Percentiles rank a stretch among this genome's conserved stretches.
Evolutionary conservation across 2,329 filamentous ascomycete genomes (phyloP).

Genomic region (Penicillium fuscoglaucum): DNA sequence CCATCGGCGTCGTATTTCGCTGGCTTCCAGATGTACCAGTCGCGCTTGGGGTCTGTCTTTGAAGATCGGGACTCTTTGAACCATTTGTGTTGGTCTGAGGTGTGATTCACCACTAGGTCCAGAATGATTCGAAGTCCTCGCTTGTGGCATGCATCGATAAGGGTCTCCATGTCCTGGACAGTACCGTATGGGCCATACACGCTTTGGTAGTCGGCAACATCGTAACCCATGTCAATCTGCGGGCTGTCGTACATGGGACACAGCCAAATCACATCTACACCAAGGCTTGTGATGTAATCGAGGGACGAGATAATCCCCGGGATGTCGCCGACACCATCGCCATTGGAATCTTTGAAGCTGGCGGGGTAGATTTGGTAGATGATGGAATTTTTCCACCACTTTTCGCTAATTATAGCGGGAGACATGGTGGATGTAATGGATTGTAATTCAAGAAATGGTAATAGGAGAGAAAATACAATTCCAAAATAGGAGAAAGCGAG

Average conservation of each 20-base stretch:
- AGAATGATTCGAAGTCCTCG: constrained; percentile 67
- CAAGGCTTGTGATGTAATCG: constrained; percentile 61
- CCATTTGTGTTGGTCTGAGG: constrained; percentile 67
- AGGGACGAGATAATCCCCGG: constrained; percentile 64
- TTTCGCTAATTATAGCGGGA: constrained; percentile 6
- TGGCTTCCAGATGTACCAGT: constrained; percentile 62
- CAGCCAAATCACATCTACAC: constrained; percentile 66
- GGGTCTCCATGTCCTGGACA: constrained; percentile 58
- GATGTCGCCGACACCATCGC: constrained; percentile 62
- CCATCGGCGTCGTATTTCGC: constrained; percentile 54
- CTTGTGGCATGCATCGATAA: constrained; percentile 58
- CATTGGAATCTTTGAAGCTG: constrained; percentile 54
- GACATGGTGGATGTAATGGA: constrained; percentile 6
- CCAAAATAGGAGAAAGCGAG: background rate
- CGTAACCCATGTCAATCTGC: constrained; percentile 67
- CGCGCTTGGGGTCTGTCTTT: constrained; percentile 59
- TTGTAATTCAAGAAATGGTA: background rate
- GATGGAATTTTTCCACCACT: constrained; percentile 42
- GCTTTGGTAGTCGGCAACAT: constrained; percentile 64
- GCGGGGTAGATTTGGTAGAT: constrained; percentile 37
- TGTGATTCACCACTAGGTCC: constrained; percentile 74
- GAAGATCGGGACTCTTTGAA: constrained; percentile 63
- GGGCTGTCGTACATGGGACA: constrained; percentile 67
- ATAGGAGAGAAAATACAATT: background rate
- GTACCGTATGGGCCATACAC: constrained; percentile 64